These are phyloP conservation scores for Vicia villosa DNA, from an alignment of 306 rosid genomes.

Conservation along the genomic window DNA sequence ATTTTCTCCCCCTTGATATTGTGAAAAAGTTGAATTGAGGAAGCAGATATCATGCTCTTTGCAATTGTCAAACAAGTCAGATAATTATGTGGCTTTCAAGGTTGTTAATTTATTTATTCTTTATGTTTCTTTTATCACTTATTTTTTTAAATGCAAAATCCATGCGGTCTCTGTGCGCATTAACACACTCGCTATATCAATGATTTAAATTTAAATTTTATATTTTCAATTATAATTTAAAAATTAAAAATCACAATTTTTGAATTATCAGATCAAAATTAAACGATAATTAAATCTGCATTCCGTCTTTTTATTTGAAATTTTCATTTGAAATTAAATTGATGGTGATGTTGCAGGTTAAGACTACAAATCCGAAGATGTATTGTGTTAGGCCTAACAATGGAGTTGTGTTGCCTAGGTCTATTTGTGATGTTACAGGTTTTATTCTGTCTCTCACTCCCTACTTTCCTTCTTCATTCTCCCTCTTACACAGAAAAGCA, in stretches of 20 bases:
- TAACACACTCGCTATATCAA: too few species aligned
- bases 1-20: background rate
- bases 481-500: background rate
- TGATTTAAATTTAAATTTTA: too few species aligned
- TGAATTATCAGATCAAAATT: too few species aligned
- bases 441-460: conserved; percentile 1
- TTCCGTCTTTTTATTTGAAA: background rate
- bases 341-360: conserved; percentile 54
- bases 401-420: conserved; percentile 59
- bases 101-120: conserved; percentile 20
- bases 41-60: conserved; percentile 88
- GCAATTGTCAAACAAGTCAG: conserved; percentile 66
- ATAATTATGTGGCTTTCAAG: conserved; percentile 78
- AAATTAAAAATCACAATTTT: too few species aligned
- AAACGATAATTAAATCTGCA: too few species aligned
- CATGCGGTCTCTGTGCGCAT: too few species aligned
- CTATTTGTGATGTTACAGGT: conserved; percentile 54
- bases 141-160: too few species aligned
- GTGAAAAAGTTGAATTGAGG: conserved; percentile 66
- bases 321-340: conserved; percentile 41
- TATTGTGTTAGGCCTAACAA: conserved; percentile 91
- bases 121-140: background rate
- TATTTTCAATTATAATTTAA: too few species aligned
- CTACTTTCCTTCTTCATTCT: background rate
- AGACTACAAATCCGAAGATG: conserved; percentile 84